A percentile compares a stretch with the other conserved stretches of the same genome.
phyloP scores from a whole-genome alignment of 2,329 filamentous ascomycete species.

The Calycina herbarum region DNA sequence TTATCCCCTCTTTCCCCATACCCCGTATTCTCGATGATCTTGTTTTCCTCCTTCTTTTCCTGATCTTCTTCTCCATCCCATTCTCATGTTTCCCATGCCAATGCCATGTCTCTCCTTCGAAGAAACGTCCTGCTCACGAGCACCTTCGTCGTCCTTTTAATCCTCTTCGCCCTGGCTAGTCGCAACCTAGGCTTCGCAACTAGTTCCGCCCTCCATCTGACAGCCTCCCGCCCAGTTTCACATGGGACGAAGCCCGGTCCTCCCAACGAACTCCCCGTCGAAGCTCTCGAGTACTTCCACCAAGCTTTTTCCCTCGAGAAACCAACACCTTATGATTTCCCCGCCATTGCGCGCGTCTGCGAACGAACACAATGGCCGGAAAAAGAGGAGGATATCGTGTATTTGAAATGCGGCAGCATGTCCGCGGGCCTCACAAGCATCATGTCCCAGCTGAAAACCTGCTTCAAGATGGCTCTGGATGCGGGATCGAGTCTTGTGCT shows the following conservation, averaged over 20 bases:
- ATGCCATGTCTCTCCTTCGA: neutral
- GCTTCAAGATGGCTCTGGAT: constrained; percentile 41
- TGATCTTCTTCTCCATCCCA: neutral
- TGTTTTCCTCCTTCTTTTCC: neutral
- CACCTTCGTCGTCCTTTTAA: neutral
- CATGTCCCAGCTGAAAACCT: constrained; percentile 40
- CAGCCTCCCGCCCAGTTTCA: neutral
- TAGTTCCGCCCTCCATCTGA: neutral
- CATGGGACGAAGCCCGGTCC: neutral
- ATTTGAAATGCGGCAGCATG: constrained; percentile 38
- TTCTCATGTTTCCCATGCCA: neutral
- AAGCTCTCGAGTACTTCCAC: constrained; percentile 33
- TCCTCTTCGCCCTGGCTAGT: neutral
- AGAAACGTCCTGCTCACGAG: constrained; percentile 5
- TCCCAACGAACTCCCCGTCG: neutral
- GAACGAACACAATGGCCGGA: constrained; percentile 28
- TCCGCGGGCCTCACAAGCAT: constrained; percentile 38
- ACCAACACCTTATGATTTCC: constrained; percentile 29
- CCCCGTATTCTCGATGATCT: neutral
- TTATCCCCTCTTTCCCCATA: neutral
- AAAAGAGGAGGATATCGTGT: constrained; percentile 34
- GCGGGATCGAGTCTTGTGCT: constrained; percentile 36
- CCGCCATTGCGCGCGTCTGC: constrained; percentile 32
- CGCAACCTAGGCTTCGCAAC: neutral
- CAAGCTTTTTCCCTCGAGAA: constrained; percentile 35